These are phyloP conservation scores for Microascus cirrosus DNA, from an alignment of 2,329 filamentous ascomycete species.

Conservation along the genomic window DNA sequence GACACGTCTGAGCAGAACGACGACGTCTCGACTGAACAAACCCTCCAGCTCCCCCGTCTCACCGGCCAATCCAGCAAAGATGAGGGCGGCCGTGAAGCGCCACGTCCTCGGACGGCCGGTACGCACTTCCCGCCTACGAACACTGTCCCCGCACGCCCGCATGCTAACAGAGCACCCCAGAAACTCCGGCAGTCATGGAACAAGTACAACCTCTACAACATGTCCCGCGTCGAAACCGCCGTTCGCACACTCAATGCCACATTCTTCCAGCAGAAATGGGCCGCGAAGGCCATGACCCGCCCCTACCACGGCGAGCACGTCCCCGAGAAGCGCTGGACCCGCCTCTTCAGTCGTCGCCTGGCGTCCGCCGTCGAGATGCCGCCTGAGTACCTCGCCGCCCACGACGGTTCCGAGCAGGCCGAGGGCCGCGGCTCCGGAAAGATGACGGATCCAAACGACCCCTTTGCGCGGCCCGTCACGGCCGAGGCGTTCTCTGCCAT, in stretches of 20 bases:
- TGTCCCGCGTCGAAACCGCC: slow-evolving; percentile 38
- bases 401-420: slow-evolving; percentile 76
- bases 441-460: slow-evolving; percentile 17
- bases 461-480: slow-evolving; percentile 9
- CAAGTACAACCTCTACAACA: slow-evolving; percentile 93
- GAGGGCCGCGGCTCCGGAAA: slow-evolving; percentile 72
- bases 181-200: slow-evolving; percentile 95
- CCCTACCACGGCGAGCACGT: slow-evolving; percentile 94
- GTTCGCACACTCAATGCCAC: slow-evolving; percentile 32
- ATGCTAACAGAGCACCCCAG: slow-evolving; percentile 31
- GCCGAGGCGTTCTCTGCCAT: slow-evolving; percentile 11
- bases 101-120: slow-evolving; percentile 10
- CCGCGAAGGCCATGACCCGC: slow-evolving; percentile 70
- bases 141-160: neutral
- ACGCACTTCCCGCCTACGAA: neutral
- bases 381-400: slow-evolving; percentile 61
- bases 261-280: slow-evolving; percentile 99
- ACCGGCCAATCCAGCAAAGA: slow-evolving; percentile 8
- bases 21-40: slow-evolving; percentile 1
- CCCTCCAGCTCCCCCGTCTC: slow-evolving; percentile 1
- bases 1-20: neutral
- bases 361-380: slow-evolving; percentile 80
- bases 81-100: slow-evolving; percentile 11
- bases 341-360: slow-evolving; percentile 77
- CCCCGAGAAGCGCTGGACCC: slow-evolving; percentile 84